Percentiles rank a stretch among this genome's conserved stretches.
These are phyloP conservation scores for Petunia axillaris DNA, from an alignment of 257 asterid genomes.

Conservation along the genomic window DNA sequence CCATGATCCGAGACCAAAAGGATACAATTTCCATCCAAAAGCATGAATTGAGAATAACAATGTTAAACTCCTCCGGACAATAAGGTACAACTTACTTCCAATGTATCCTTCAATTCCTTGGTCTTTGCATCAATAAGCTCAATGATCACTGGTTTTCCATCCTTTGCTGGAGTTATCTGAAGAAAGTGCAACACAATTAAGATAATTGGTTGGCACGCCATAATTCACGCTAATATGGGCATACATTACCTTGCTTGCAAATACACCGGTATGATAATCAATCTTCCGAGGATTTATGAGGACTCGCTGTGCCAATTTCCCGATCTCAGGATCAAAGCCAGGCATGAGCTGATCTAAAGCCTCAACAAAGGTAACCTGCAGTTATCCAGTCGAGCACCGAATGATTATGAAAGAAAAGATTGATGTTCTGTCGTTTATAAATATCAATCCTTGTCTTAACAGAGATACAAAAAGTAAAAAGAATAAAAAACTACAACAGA, in stretches of 20 bases:
- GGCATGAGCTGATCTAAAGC: constrained; percentile 97
- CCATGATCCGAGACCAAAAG: constrained; percentile 5
- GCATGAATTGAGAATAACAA: neutral
- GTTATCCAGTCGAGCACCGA: constrained; percentile 39
- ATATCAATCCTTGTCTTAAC: too few species aligned
- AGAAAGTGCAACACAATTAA: constrained; percentile 8
- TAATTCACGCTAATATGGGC: neutral
- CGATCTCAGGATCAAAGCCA: constrained; percentile 94
- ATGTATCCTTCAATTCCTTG: constrained; percentile 80
- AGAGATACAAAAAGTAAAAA: neutral
- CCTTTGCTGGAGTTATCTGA: constrained; percentile 94
- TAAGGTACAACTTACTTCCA: constrained; percentile 58
- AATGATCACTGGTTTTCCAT: constrained; percentile 94
- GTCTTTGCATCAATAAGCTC: constrained; percentile 99
- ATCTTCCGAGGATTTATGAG: constrained; percentile 89
- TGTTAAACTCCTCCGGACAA: neutral
- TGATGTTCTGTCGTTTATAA: neutral
- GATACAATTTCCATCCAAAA: constrained; percentile 19
- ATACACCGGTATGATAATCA: constrained; percentile 83
- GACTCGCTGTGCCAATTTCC: constrained; percentile 87
- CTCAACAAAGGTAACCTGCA: constrained; percentile 89
- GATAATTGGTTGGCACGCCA: neutral
- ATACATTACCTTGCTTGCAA: constrained; percentile 84
- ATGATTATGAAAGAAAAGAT: constrained; percentile 22
- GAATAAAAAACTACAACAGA: neutral